These are phyloP conservation scores for Candolleomyces efflorescens DNA, from an alignment of 768 basidiomycete species.

Conservation along the genomic window DNA sequence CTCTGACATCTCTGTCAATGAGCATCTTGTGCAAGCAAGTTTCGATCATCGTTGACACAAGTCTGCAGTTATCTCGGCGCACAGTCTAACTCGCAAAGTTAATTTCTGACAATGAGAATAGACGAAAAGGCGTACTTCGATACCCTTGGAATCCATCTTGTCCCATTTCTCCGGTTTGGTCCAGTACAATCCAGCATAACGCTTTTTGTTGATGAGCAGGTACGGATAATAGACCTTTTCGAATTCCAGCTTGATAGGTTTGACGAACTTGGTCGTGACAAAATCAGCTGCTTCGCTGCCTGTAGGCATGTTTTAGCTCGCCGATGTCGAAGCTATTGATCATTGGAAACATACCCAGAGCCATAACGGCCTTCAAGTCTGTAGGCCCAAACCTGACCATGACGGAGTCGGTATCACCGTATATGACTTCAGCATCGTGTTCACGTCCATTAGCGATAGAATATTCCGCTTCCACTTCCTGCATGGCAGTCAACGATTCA, in stretches of 20 bases:
- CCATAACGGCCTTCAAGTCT: conserved; percentile 86
- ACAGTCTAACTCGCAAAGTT: conserved; percentile 55
- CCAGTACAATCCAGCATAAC: conserved; percentile 98
- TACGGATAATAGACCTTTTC: conserved; percentile 99
- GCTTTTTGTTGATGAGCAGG: conserved; percentile 96
- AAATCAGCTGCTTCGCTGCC: conserved; percentile 90
- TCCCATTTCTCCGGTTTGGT: conserved; percentile 93
- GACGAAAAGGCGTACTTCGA: conserved; percentile 62
- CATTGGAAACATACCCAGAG: conserved; percentile 63
- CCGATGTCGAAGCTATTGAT: neutral
- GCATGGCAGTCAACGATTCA: neutral
- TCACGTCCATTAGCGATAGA: conserved; percentile 78
- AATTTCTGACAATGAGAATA: conserved; percentile 22
- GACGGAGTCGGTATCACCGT: conserved; percentile 98
- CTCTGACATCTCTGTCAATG: conserved; percentile 91
- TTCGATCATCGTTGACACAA: conserved; percentile 96
- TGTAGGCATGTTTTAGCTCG: conserved; percentile 23
- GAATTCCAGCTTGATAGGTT: conserved; percentile 98
- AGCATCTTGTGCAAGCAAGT: conserved; percentile 98
- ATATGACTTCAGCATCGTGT: conserved; percentile 91
- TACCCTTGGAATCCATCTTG: conserved; percentile 99
- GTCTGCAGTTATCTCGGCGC: conserved; percentile 95
- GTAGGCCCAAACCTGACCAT: conserved; percentile 96
- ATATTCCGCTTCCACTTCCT: conserved; percentile 91
- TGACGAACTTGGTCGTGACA: conserved; percentile 87